Base-by-base conservation (phyloP, 306 rosid species). In the Myrica gale region DNA sequence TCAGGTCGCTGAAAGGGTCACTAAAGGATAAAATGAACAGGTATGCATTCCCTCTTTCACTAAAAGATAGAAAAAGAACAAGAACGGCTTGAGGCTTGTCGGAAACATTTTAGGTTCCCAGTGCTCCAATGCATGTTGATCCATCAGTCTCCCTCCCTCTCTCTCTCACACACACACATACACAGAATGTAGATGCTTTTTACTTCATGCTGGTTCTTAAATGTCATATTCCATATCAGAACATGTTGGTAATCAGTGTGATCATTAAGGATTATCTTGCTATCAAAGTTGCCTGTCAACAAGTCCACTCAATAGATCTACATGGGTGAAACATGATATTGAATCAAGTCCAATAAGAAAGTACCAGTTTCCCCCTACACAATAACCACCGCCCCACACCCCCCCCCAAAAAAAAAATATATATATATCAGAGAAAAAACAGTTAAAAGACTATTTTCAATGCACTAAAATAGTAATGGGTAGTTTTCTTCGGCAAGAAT, bases 401-500 rank as follows among this genome's bases (percentile, higher is more conserved):
- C 32, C 1, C 32, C 32, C 32, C 32, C 32, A 1, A 20, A 23
- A 21, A 57, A 57, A 12, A 60, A 0, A 60, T 10, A 9, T 26
- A 17, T 32, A 61, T 39, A 32, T 61, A 13, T 10, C 10, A 26
- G 2, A 32, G 7, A 11, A n/a, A 13, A 12, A 5, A 26, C 32
- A 26, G 1, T 26, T 26, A 26, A 26, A 26, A 26, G 32, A 26
- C 32, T 26, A 26, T 26, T 26, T 26, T 26, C 32, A 26, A 26
- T 26, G 32, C 32, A 26, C 32, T 61, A 7, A 5, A 61, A 61
- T 13, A 39, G 19, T 62, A 62, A 62, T 20, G 13, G 37, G 68
- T 15, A 62, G 68, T 16, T 37, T n/a, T 39, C 68, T 46, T 62
- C 65, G 3, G 50, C 48, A 17, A 7, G 21, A 80, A 74, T 50